A percentile compares a stretch with the other conserved stretches of the same genome.
These are phyloP conservation scores for Rhynchospora pubera DNA, from an alignment of 176 grass and related monocot species.

Conservation along the genomic window DNA sequence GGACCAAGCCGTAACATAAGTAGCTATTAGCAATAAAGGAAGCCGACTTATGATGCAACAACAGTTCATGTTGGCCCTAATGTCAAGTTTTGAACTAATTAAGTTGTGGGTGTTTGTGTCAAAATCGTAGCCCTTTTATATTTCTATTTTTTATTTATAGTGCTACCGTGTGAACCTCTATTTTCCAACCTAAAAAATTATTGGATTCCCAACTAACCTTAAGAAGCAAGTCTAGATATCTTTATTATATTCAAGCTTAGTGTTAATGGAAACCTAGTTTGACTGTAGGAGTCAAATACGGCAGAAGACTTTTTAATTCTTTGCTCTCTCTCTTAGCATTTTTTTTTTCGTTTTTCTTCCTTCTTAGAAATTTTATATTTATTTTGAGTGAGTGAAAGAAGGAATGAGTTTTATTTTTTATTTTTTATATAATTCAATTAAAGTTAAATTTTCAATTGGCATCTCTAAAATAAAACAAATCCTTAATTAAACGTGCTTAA, in stretches of 20 bases:
- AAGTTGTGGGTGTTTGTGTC: background rate
- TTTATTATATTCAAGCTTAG: background rate
- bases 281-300: background rate
- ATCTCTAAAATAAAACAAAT: too few species aligned
- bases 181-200: background rate
- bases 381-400: too few species aligned
- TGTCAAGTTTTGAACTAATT: background rate
- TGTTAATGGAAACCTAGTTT: background rate
- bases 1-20: too few species aligned
- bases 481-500: too few species aligned
- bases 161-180: too few species aligned
- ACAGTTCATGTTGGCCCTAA: background rate
- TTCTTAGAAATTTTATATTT: too few species aligned
- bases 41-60: background rate
- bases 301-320: background rate
- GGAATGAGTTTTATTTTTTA: too few species aligned
- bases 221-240: background rate
- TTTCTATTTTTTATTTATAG: too few species aligned
- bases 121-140: background rate
- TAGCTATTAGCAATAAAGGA: slow-evolving; percentile 1
- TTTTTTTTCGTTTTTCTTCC: too few species aligned
- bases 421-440: too few species aligned
- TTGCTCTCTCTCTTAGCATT: background rate
- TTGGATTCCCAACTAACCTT: background rate
- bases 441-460: too few species aligned